A percentile compares a stretch with the other conserved stretches of the same genome.
These are phyloP conservation scores for Paraurostyla sp. DNA, from an alignment of 73 alveolate genomes.

Conservation along the genomic window DNA sequence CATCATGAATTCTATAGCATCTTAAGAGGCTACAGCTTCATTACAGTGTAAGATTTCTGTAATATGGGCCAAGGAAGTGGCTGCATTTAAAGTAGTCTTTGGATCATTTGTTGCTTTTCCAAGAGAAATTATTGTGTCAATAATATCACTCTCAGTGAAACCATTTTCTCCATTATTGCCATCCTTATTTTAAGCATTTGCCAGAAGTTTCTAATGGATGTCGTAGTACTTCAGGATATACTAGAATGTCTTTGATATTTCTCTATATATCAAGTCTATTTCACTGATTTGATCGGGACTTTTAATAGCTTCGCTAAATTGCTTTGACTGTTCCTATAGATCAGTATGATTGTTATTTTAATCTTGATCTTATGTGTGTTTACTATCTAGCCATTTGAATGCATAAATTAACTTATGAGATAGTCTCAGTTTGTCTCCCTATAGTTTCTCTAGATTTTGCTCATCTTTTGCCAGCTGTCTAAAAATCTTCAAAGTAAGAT, in stretches of 20 bases:
- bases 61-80: slow-evolving; percentile 78
- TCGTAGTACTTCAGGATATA: slow-evolving; percentile 72
- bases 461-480: slow-evolving; percentile 63
- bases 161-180: slow-evolving; percentile 4
- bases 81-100: slow-evolving; percentile 71
- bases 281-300: neutral
- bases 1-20: slow-evolving; percentile 77
- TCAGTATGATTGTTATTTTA: neutral
- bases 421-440: slow-evolving; percentile 39
- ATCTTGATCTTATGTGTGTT: slow-evolving; percentile 8
- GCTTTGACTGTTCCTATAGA: neutral
- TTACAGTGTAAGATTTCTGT: slow-evolving; percentile 78
- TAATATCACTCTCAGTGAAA: slow-evolving; percentile 56
- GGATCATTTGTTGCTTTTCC: slow-evolving; percentile 75
- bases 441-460: slow-evolving; percentile 49
- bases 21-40: slow-evolving; percentile 70
- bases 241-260: slow-evolving; percentile 73
- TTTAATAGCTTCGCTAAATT: too few relatives aligned
- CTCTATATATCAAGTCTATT: slow-evolving; percentile 60
- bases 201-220: slow-evolving; percentile 51
- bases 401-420: slow-evolving; percentile 65
- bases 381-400: slow-evolving; percentile 71
- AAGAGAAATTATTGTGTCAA: slow-evolving; percentile 66
- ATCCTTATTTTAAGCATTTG: neutral
- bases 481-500: slow-evolving; percentile 58